phyloP scores from a whole-genome alignment of 2,329 filamentous ascomycete species.

The Alternaria brassicae region DNA sequence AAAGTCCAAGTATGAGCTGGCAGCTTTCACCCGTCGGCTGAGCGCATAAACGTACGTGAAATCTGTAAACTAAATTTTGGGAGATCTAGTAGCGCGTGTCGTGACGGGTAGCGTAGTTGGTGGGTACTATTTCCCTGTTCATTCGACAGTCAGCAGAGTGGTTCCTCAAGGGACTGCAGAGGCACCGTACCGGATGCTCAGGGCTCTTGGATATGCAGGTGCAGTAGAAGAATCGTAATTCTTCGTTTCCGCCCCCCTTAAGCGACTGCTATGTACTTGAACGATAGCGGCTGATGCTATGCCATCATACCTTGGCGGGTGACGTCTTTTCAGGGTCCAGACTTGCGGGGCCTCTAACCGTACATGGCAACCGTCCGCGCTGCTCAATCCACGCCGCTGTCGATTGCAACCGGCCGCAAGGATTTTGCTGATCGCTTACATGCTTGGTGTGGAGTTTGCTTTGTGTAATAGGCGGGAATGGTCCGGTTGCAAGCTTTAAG shows the following conservation, averaged over 20 bases:
- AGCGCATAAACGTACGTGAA: neutral
- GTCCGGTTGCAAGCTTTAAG: neutral
- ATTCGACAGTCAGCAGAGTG: neutral
- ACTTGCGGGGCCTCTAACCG: conserved; percentile 19
- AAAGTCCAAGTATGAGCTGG: neutral
- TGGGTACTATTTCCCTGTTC: conserved; percentile 2
- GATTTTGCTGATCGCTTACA: conserved; percentile 4
- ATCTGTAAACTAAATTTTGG: neutral
- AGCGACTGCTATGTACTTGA: conserved; percentile 13
- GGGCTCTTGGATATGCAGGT: neutral
- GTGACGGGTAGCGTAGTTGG: neutral
- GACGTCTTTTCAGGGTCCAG: conserved; percentile 25
- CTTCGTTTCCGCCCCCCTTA: neutral
- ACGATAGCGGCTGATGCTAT: conserved; percentile 14
- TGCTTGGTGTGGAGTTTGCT: neutral
- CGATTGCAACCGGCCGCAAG: conserved; percentile 11
- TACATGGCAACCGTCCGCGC: conserved; percentile 2
- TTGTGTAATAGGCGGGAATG: conserved; percentile 12
- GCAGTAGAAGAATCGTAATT: conserved; percentile 3
- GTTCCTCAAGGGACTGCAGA: neutral
- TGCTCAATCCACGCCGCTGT: conserved; percentile 10
- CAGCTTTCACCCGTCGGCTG: neutral
- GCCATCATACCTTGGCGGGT: conserved; percentile 23
- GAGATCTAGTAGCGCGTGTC: neutral
- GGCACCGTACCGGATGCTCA: neutral